Percentiles rank a stretch among this genome's conserved stretches.
These are phyloP conservation scores for Carex arenaria DNA, from an alignment of 202 grass and related monocot species.

Conservation along the genomic window DNA sequence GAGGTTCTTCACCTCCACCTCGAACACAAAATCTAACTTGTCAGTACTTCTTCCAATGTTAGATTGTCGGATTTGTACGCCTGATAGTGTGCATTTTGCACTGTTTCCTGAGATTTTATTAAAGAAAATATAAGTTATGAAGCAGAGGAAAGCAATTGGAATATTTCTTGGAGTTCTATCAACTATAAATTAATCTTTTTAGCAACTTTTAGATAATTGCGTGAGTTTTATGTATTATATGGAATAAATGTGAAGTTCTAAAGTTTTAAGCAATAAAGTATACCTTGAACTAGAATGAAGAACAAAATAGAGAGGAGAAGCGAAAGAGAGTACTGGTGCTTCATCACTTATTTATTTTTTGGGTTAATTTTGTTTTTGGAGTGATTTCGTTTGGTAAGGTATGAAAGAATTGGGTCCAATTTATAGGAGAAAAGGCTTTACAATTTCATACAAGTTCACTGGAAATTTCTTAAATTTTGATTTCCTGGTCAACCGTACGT, in stretches of 20 bases:
- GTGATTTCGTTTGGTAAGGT: neutral
- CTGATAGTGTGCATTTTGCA: constrained; percentile 15
- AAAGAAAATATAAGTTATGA: neutral
- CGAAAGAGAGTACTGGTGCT: neutral
- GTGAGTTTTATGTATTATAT: too few species aligned
- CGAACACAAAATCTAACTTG: constrained; percentile 30
- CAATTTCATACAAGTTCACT: neutral
- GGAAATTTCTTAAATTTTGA: neutral
- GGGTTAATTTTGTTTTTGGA: neutral
- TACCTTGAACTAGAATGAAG: neutral
- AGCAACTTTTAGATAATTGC: too few species aligned
- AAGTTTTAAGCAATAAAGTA: neutral
- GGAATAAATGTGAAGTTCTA: neutral
- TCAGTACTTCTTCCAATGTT: constrained; percentile 20
- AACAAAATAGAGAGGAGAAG: neutral
- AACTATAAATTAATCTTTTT: too few species aligned
- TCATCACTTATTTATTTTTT: neutral
- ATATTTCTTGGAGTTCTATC: neutral
- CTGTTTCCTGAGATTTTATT: neutral
- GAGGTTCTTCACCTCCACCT: constrained; percentile 56
- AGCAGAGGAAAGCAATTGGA: neutral
- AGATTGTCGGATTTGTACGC: constrained; percentile 43
- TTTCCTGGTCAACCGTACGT: neutral
- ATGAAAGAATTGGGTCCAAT: neutral
- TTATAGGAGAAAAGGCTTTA: neutral